A percentile compares a stretch with the other conserved stretches of the same genome.
Evolutionary conservation across 23 red algal species (phyloP).

Genomic region (Gracilariopsis chorda): DNA sequence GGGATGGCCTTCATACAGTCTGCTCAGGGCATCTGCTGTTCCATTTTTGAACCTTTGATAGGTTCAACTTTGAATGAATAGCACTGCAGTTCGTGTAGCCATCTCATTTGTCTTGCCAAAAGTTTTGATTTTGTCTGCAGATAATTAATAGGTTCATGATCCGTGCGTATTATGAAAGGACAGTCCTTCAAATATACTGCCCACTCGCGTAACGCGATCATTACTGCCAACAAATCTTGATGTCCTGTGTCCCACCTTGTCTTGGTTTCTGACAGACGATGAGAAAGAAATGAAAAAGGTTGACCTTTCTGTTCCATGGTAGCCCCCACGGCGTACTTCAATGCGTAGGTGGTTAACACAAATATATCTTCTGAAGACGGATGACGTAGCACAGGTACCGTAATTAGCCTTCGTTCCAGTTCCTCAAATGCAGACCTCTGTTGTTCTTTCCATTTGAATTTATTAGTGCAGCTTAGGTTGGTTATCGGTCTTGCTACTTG

Average conservation of each 20-base stretch:
- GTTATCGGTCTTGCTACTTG: no score
- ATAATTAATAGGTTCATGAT: constrained; percentile 12
- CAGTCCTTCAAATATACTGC: background rate
- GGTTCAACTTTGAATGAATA: background rate
- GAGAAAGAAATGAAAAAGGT: background rate
- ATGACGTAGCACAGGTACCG: background rate
- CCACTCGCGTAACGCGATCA: constrained; percentile 3
- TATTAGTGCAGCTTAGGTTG: no score
- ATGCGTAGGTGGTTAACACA: background rate
- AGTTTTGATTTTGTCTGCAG: background rate
- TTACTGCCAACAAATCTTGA: background rate
- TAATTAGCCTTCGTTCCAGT: background rate
- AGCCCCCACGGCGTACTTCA: background rate
- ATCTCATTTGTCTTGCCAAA: background rate
- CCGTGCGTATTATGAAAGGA: background rate
- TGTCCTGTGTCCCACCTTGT: background rate
- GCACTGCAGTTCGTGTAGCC: background rate
- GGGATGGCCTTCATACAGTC: no score
- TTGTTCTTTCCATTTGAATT: no score
- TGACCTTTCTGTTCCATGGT: background rate
- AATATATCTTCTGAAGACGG: background rate
- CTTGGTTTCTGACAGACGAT: background rate
- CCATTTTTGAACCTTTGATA: background rate
- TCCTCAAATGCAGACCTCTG: no score
- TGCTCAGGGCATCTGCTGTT: background rate